A percentile compares a stretch with the other conserved stretches of the same genome.
These are phyloP conservation scores for Fusarium sp. DNA, from an alignment of 2,329 filamentous ascomycete species.

Conservation along the genomic window DNA sequence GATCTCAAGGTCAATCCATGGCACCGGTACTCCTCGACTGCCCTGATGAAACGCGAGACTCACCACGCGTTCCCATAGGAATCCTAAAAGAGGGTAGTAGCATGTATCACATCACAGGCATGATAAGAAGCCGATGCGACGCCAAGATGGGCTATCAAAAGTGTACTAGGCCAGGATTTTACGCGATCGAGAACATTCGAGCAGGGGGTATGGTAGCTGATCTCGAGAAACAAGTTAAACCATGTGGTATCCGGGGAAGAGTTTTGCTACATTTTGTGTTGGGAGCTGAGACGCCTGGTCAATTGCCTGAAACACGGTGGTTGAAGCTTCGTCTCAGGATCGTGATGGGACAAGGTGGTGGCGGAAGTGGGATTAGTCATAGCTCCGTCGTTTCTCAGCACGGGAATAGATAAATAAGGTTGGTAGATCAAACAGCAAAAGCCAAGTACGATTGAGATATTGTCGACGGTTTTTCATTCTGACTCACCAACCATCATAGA, in stretches of 20 bases:
- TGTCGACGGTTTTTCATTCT: no score
- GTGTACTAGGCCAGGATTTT: not conserved
- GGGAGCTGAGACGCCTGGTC: slow-evolving; percentile 42
- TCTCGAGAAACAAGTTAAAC: slow-evolving; percentile 19
- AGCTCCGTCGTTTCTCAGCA: not conserved
- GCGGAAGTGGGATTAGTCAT: slow-evolving; percentile 3
- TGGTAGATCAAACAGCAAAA: slow-evolving; percentile 2
- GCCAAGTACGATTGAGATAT: not conserved
- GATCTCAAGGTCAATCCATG: slow-evolving; percentile 12
- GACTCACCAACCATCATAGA: not conserved
- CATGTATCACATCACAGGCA: slow-evolving; percentile 30
- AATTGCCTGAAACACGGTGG: slow-evolving; percentile 44
- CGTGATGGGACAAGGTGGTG: not conserved
- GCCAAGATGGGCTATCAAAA: not conserved
- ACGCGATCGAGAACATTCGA: slow-evolving; percentile 28
- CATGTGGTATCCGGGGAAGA: slow-evolving; percentile 13
- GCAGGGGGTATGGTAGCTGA: slow-evolving; percentile 13
- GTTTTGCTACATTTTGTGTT: slow-evolving; percentile 25
- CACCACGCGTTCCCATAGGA: slow-evolving; percentile 1
- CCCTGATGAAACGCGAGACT: slow-evolving; percentile 32
- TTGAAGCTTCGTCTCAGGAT: slow-evolving; percentile 32
- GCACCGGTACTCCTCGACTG: slow-evolving; percentile 10
- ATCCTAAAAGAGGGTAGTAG: slow-evolving; percentile 7
- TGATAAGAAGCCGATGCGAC: slow-evolving; percentile 22
- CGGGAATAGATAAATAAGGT: slow-evolving; percentile 2